These are phyloP conservation scores for Phytophthora brassicae DNA, from an alignment of 352 stramenopile genomes.

Conservation along the genomic window DNA sequence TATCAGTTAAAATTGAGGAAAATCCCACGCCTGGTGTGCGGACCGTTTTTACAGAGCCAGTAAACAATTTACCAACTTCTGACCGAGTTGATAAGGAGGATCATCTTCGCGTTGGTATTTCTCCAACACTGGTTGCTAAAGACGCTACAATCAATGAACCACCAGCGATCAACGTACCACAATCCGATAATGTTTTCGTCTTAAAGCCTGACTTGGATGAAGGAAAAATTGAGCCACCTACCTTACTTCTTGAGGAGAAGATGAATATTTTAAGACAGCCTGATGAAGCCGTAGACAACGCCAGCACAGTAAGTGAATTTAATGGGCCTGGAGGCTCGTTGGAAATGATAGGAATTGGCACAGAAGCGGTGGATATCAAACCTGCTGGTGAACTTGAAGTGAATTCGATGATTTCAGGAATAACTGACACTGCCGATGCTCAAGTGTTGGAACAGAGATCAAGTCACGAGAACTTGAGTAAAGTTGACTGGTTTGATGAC, in stretches of 20 bases:
- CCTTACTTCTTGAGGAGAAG: neutral
- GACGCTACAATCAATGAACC: neutral
- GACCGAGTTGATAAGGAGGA: neutral
- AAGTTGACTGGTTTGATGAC: neutral
- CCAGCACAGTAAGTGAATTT: neutral
- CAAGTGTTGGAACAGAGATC: neutral
- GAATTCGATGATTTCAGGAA: neutral
- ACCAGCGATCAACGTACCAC: neutral
- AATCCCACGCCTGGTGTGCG: constrained; percentile 2
- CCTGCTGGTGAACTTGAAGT: neutral
- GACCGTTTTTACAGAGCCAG: neutral
- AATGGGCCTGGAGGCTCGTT: constrained; percentile 1
- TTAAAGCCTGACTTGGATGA: neutral
- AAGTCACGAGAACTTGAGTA: neutral
- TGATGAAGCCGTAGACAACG: neutral
- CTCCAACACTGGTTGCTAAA: neutral
- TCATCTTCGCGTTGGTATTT: neutral
- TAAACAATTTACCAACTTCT: neutral
- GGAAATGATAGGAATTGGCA: neutral
- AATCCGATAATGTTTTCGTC: neutral
- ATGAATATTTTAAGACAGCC: neutral
- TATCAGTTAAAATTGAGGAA: constrained; percentile 18
- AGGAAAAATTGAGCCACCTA: neutral
- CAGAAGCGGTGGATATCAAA: neutral
- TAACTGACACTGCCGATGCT: neutral